Evolutionary conservation across 2,329 filamentous ascomycete genomes (phyloP).

Genomic region (Alternaria alternata): DNA sequence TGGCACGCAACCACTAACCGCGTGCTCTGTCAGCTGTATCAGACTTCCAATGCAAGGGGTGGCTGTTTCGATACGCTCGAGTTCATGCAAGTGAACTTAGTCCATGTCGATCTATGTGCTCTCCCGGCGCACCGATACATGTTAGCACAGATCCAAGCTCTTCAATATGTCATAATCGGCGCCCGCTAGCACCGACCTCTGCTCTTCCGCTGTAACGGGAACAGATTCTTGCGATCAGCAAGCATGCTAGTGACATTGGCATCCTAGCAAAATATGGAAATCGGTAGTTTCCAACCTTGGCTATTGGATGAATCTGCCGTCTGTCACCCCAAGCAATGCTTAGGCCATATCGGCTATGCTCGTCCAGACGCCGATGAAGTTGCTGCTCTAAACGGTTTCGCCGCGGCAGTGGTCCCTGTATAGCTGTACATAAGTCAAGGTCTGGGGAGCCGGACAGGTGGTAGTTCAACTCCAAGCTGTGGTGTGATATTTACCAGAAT

Average conservation of each 20-base stretch:
- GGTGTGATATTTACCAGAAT: conserved; percentile 28
- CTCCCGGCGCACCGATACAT: conserved; percentile 17
- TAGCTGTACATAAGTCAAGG: conserved; percentile 14
- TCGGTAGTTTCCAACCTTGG: conserved; percentile 7
- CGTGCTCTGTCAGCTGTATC: conserved; percentile 5
- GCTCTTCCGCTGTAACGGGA: conserved; percentile 17
- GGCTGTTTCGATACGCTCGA: conserved; percentile 6
- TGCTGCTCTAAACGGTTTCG: conserved; percentile 14
- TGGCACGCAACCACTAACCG: neutral
- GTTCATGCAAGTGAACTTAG: conserved; percentile 4
- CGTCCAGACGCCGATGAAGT: conserved; percentile 8
- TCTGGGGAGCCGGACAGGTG: conserved; percentile 36
- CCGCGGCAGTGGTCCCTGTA: conserved; percentile 14
- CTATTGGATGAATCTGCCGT: conserved; percentile 14
- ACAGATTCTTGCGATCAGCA: conserved; percentile 14
- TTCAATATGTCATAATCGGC: conserved; percentile 37
- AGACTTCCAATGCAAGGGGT: conserved; percentile 2
- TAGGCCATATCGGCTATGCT: conserved; percentile 12
- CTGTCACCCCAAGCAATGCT: conserved; percentile 9
- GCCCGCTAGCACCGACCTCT: conserved; percentile 21
- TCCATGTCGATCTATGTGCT: conserved; percentile 25
- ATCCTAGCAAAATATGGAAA: conserved; percentile 9
- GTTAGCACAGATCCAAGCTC: conserved; percentile 17
- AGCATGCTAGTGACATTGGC: conserved; percentile 8
- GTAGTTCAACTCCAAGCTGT: conserved; percentile 6